These are phyloP conservation scores for Ustilago bromivora DNA, from an alignment of 1,284 basidiomycete genomes.

Conservation along the genomic window DNA sequence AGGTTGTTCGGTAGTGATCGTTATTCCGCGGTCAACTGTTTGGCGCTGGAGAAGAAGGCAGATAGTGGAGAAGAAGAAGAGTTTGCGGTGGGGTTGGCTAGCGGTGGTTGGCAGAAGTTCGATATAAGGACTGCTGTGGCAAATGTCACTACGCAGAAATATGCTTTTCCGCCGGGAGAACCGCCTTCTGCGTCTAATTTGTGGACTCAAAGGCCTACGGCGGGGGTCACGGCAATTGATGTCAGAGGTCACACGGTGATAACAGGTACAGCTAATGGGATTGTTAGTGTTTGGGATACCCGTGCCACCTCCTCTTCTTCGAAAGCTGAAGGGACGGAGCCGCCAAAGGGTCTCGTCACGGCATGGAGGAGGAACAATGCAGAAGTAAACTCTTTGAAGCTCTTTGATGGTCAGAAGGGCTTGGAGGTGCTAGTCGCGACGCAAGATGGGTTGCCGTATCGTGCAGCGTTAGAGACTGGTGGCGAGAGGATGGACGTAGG, in stretches of 20 bases:
- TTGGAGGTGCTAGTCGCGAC: constrained; percentile 45
- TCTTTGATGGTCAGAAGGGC: constrained; percentile 4
- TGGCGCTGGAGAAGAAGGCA: constrained; percentile 62
- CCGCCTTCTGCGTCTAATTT: constrained; percentile 71
- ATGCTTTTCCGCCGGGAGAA: constrained; percentile 54
- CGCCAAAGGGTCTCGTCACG: constrained; percentile 28
- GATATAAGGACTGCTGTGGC: constrained; percentile 74
- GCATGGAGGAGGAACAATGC: constrained; percentile 39
- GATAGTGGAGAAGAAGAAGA: constrained; percentile 21
- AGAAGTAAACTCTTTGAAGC: constrained; percentile 14
- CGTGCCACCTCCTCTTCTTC: constrained; percentile 54
- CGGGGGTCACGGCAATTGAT: constrained; percentile 52
- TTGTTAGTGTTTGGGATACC: constrained; percentile 76
- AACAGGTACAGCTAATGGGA: constrained; percentile 77
- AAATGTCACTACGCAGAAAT: constrained; percentile 71
- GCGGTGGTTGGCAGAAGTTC: constrained; percentile 75
- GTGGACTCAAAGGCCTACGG: constrained; percentile 73
- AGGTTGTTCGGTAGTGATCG: constrained; percentile 66
- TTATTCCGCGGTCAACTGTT: constrained; percentile 72
- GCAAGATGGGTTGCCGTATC: constrained; percentile 59
- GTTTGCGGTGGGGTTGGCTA: constrained; percentile 74
- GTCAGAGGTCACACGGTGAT: constrained; percentile 72
- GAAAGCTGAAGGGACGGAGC: not conserved
- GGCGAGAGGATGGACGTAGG: not conserved
- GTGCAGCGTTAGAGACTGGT: constrained; percentile 3